Percentiles rank a stretch among this genome's conserved stretches.
Conservation (phyloP, 768 basidiomycete genomes). For the Boletus patriciae region DNA sequence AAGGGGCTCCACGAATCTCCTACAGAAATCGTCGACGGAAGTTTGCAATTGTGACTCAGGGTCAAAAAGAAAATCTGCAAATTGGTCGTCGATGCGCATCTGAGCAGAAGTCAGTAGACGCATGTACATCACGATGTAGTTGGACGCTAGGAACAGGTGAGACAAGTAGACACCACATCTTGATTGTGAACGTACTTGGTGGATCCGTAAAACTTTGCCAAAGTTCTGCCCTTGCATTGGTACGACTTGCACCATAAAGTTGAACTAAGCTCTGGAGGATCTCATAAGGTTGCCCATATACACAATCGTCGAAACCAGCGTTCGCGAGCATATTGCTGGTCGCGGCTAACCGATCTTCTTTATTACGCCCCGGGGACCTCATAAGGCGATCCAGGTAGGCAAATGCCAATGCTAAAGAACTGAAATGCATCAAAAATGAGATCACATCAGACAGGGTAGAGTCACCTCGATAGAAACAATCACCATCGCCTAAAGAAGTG, state of each 20-base stretch:
- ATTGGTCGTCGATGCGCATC: constrained; percentile 60
- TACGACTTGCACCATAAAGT: constrained; percentile 39
- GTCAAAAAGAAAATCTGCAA: constrained; percentile 71
- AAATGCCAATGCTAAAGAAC: constrained; percentile 68
- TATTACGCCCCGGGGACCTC: constrained; percentile 43
- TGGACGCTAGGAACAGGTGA: constrained; percentile 47
- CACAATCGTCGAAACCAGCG: constrained; percentile 63
- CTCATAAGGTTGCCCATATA: constrained; percentile 76
- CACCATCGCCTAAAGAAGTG: constrained; percentile 67
- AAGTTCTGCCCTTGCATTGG: constrained; percentile 34
- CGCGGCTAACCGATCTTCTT: constrained; percentile 50
- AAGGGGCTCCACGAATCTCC: constrained; percentile 70
- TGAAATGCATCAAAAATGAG: constrained; percentile 19
- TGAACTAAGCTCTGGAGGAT: constrained; percentile 53
- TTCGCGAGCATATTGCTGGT: constrained; percentile 53
- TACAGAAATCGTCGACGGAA: constrained; percentile 66
- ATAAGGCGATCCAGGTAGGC: constrained; percentile 77
- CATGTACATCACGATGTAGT: constrained; percentile 76
- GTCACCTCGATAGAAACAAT: constrained; percentile 90
- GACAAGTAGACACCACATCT: neutral
- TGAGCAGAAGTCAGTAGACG: constrained; percentile 82
- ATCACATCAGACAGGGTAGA: constrained; percentile 4
- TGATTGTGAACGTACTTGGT: constrained; percentile 39
- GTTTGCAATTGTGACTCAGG: constrained; percentile 66
- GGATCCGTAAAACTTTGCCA: constrained; percentile 50